phyloP scores from a whole-genome alignment of 441 rosid genomes.

The Mallotus repandus region DNA sequence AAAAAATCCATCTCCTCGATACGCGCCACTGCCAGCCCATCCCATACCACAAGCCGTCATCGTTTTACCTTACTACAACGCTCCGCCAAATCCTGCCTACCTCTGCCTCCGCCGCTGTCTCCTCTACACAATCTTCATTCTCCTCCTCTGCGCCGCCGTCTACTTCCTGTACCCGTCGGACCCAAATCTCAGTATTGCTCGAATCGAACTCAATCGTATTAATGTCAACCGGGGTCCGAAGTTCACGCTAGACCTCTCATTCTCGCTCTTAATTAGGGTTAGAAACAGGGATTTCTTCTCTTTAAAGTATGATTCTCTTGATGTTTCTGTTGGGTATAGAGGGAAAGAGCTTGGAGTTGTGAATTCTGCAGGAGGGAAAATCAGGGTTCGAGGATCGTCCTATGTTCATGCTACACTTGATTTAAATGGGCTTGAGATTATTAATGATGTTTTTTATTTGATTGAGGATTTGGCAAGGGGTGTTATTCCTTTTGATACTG shows the following conservation, averaged over 20 bases:
- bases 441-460: constrained; percentile 70
- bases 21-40: constrained; percentile 40
- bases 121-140: constrained; percentile 35
- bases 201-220: constrained; percentile 59
- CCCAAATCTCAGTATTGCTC: constrained; percentile 49
- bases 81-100: constrained; percentile 21
- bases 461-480: constrained; percentile 65
- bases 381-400: constrained; percentile 63
- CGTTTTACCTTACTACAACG: constrained; percentile 44
- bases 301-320: constrained; percentile 51
- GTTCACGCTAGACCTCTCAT: constrained; percentile 62
- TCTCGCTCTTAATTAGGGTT: constrained; percentile 56
- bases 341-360: constrained; percentile 71
- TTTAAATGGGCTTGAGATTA: constrained; percentile 62
- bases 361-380: constrained; percentile 49
- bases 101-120: constrained; percentile 44
- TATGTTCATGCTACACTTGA: constrained; percentile 69
- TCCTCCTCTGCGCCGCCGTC: constrained; percentile 46
- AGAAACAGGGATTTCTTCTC: constrained; percentile 65
- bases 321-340: constrained; percentile 65
- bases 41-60: constrained; percentile 38
- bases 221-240: constrained; percentile 41
- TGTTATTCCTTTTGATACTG: constrained; percentile 58
- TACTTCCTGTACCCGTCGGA: constrained; percentile 76
- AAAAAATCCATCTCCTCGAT: constrained; percentile 33